These are phyloP conservation scores for Carnegiea gigantea DNA, from an alignment of 179 eudicot species.

Conservation along the genomic window DNA sequence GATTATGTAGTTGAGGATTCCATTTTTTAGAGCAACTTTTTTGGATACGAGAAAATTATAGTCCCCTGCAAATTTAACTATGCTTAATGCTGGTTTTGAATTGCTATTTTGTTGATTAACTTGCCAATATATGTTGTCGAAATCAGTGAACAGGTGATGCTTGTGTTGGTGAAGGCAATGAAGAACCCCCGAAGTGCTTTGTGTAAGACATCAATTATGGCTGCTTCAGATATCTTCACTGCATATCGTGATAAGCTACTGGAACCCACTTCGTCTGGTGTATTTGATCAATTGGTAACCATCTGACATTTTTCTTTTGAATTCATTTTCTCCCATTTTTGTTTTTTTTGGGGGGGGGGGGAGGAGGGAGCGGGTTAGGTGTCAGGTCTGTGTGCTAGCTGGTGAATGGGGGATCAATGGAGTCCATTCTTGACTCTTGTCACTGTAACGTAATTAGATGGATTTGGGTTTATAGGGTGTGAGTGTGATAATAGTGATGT, in stretches of 20 bases:
- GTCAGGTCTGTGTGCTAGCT: background rate
- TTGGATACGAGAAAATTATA: background rate
- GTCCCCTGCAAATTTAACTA: background rate
- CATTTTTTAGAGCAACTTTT: background rate
- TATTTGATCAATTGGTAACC: slow-evolving; percentile 68
- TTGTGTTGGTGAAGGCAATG: slow-evolving; percentile 77
- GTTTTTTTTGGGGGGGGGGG: background rate
- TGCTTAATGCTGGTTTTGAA: background rate
- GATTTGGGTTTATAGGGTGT: background rate
- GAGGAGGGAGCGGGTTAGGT: background rate
- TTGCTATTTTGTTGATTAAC: background rate
- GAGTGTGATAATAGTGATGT: background rate
- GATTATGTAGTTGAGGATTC: background rate
- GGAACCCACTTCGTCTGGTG: slow-evolving; percentile 48
- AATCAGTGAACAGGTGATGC: slow-evolving; percentile 66
- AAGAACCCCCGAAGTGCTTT: slow-evolving; percentile 98
- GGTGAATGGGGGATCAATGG: background rate
- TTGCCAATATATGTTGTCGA: slow-evolving; percentile 6
- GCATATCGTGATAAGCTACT: slow-evolving; percentile 62
- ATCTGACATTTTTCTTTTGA: background rate
- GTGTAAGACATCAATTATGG: slow-evolving; percentile 92
- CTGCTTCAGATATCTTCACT: slow-evolving; percentile 72
- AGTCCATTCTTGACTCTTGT: background rate
- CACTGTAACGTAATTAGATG: background rate
- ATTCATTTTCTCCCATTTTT: background rate